A percentile compares a stretch with the other conserved stretches of the same genome.
Conservation (phyloP, 768 basidiomycete genomes). For the Brasilioporus rufonigricans region DNA sequence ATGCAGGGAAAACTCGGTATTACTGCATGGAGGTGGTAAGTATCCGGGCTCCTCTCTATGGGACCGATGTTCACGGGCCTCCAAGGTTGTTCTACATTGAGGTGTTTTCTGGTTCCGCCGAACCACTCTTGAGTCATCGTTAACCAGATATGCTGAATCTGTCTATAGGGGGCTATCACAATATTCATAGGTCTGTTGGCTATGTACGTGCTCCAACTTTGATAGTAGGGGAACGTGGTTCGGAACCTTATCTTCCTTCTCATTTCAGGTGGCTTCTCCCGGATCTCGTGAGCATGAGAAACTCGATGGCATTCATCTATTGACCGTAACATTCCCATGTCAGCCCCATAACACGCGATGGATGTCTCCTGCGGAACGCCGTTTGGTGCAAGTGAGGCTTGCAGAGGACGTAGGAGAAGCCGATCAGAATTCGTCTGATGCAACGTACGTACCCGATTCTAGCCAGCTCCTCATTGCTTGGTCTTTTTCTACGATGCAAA, state of each 20-base stretch:
- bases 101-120: slow-evolving; percentile 31
- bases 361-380: slow-evolving; percentile 50
- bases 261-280: slow-evolving; percentile 51
- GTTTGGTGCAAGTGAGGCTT: slow-evolving; percentile 60
- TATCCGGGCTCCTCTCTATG: neutral
- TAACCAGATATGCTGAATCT: neutral
- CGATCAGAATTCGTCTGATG: slow-evolving; percentile 42
- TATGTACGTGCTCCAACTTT: slow-evolving; percentile 37
- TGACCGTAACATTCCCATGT: neutral
- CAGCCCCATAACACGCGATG: slow-evolving; percentile 64
- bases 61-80: neutral
- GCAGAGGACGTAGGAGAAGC: slow-evolving; percentile 70
- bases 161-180: slow-evolving; percentile 56
- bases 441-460: slow-evolving; percentile 10
- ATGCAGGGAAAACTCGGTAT: slow-evolving; percentile 71
- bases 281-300: slow-evolving; percentile 46
- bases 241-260: neutral
- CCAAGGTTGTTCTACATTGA: slow-evolving; percentile 70
- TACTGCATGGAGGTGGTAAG: slow-evolving; percentile 68
- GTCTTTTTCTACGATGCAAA: neutral
- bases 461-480: neutral
- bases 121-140: neutral
- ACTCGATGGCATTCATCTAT: neutral
- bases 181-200: slow-evolving; percentile 54
- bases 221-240: neutral